phyloP scores from a whole-genome alignment of 768 basidiomycete genomes.

The Cystofilobasidium capitatum region DNA sequence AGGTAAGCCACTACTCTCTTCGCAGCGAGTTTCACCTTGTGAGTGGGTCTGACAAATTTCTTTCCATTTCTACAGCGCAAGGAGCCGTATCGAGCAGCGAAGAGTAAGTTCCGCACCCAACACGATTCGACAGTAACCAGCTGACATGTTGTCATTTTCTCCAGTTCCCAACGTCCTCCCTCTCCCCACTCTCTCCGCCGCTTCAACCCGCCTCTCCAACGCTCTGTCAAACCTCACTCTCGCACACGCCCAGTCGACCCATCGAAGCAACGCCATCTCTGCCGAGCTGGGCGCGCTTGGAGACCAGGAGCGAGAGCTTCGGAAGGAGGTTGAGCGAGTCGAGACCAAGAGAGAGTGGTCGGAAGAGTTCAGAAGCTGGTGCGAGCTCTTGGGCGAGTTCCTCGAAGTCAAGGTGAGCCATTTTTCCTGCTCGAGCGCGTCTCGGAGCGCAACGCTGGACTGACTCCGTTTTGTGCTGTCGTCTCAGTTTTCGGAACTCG shows the following conservation, averaged over 20 bases:
- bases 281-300: conserved; percentile 59
- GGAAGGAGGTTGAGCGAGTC: conserved; percentile 61
- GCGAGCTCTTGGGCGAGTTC: conserved; percentile 73
- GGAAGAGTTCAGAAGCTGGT: conserved; percentile 62
- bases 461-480: background rate
- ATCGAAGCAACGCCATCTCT: conserved; percentile 50
- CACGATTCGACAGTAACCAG: background rate
- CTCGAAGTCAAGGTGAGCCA: conserved; percentile 69
- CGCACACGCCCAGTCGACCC: conserved; percentile 58
- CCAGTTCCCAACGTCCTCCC: conserved; percentile 58
- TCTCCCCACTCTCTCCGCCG: conserved; percentile 56
- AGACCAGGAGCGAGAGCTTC: conserved; percentile 58
- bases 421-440: background rate
- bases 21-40: background rate
- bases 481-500: conserved; percentile 65
- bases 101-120: conserved; percentile 48
- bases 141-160: background rate
- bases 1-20: background rate
- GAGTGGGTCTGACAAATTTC: background rate
- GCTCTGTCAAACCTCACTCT: conserved; percentile 53
- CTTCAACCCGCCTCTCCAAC: conserved; percentile 54
- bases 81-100: conserved; percentile 58
- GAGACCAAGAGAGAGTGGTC: conserved; percentile 79
- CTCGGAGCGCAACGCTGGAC: background rate
- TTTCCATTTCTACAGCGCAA: conserved; percentile 37